Conservation (phyloP, 257 asterid species). For the Primulina huaijiensis region DNA sequence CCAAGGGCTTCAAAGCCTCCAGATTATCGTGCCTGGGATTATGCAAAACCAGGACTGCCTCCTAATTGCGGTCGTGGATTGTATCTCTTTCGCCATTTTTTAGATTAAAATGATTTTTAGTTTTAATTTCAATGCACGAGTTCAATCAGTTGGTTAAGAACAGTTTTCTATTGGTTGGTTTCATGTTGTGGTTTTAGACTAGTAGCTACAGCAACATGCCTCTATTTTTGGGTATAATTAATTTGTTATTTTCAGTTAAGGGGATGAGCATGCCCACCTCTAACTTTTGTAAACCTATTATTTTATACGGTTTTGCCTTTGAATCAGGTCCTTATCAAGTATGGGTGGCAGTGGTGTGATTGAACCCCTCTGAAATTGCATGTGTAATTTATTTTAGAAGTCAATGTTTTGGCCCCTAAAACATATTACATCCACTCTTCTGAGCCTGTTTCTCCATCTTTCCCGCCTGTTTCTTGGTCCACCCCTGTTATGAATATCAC, state of each 20-base stretch:
- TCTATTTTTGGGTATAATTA: too few species aligned
- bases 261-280: background rate
- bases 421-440: too few species aligned
- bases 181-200: background rate
- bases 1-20: slow-evolving; percentile 59
- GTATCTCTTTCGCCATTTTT: slow-evolving; percentile 12
- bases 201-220: background rate
- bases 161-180: background rate
- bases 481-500: too few species aligned
- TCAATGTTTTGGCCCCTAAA: too few species aligned
- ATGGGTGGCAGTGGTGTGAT: too few species aligned
- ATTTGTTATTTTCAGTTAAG: background rate
- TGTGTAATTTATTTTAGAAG: too few species aligned
- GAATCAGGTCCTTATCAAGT: too few species aligned
- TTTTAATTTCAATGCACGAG: background rate
- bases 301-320: background rate
- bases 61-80: slow-evolving; percentile 50
- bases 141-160: background rate
- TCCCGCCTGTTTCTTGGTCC: too few species aligned
- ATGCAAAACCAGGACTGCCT: slow-evolving; percentile 53
- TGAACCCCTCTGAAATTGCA: too few species aligned
- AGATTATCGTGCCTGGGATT: slow-evolving; percentile 75
- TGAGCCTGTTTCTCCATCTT: too few species aligned
- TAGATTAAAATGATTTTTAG: background rate
- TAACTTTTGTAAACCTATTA: background rate